Base-by-base conservation (phyloP, 192 early-diverging fungal species). In the Paraglomus occultum region DNA sequence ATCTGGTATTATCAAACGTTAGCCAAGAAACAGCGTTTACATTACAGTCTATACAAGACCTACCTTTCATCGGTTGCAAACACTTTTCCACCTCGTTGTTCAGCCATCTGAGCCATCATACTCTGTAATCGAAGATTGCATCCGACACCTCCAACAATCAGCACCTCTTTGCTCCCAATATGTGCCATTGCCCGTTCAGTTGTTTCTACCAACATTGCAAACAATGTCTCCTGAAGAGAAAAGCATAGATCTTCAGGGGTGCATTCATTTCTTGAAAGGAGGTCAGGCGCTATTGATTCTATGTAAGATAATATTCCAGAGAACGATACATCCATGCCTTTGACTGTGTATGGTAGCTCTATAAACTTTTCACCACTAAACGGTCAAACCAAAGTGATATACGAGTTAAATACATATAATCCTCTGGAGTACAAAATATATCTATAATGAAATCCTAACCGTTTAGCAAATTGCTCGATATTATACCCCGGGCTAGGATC, bases 151-250 rank as follows among this genome's bases (percentile, higher is more conserved):
- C 97, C 97, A 12, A 99, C 97, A 53, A 99, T 88, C 71, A 99
- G 71, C 0, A 99, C 97, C 64, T 98, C 92, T 31, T 74, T 78
- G 46, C 88, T 87, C 31, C 92, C 94, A 71, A 99, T 93, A 71
- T 99, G 97, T 2, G 97, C 95, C 95, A 99, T 98, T 6, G 97
- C 95, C 5, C 97, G 84, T 78, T 99, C 97, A 23, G 97, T 99
- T 44, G 90, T 96, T 79, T 99, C 97, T n/a, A 99, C 94, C 49
- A 99, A 81, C 97, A 99, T 99, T 12, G 97, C 94, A 93, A 98
- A 99, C 53, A 97, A 74, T 2, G 90, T 99, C 70, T 99, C 97
- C 62, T 99, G 97, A 23, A 99, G 78, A 42, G 94, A 96, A 72
- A 88, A 99, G 79, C 97, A 99, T n/a, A 99, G 80, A 62, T 99